Evolutionary conservation across 2,329 filamentous ascomycete genomes (phyloP).

Genomic region (Fusarium sp.): DNA sequence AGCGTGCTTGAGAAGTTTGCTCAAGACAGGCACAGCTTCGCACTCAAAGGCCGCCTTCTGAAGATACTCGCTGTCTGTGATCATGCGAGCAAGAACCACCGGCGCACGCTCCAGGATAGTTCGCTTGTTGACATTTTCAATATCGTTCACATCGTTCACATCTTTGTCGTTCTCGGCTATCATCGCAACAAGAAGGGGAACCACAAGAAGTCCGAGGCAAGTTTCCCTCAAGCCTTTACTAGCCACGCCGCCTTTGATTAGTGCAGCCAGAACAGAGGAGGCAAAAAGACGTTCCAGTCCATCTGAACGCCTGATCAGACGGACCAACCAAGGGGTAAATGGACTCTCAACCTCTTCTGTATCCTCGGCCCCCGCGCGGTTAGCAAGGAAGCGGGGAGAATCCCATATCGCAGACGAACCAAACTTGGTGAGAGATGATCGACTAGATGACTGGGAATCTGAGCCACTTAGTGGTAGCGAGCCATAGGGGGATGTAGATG

Average conservation of each 20-base stretch:
- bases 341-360: constrained; percentile 75
- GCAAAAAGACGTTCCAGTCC: constrained; percentile 75
- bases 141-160: constrained; percentile 53
- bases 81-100: constrained; percentile 79
- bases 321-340: constrained; percentile 79
- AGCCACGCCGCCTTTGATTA: constrained; percentile 77
- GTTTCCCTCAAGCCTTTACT: constrained; percentile 71
- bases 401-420: constrained; percentile 51
- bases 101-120: constrained; percentile 77
- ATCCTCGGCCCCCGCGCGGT: constrained; percentile 51
- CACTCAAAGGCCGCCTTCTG: constrained; percentile 85
- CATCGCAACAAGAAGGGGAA: constrained; percentile 77
- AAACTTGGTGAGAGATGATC: constrained; percentile 49
- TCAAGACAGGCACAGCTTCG: constrained; percentile 60
- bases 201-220: constrained; percentile 74
- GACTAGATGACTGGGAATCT: constrained; percentile 50
- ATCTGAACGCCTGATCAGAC: constrained; percentile 68
- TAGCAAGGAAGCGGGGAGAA: constrained; percentile 48
- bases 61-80: constrained; percentile 81
- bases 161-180: constrained; percentile 64
- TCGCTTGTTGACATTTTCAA: constrained; percentile 53
- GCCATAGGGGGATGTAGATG: constrained; percentile 43
- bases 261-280: constrained; percentile 74
- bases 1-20: constrained; percentile 63
- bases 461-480: constrained; percentile 18